phyloP scores from a whole-genome alignment of 805 yeast species.

The Nakazawaea peltata region DNA sequence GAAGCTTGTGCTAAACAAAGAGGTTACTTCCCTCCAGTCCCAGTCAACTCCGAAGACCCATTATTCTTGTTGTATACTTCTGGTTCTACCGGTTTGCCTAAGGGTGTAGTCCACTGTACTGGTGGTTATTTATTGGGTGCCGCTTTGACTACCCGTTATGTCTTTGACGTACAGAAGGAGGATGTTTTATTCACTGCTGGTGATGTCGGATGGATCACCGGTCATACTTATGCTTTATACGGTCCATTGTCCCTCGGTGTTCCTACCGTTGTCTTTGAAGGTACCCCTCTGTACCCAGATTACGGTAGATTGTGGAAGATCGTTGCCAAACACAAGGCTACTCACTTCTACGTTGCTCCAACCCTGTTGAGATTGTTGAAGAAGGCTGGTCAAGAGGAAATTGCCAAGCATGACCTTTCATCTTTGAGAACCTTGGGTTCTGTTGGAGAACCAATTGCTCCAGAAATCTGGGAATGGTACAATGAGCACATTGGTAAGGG shows the following conservation, averaged over 20 bases:
- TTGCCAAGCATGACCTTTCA: conserved; percentile 71
- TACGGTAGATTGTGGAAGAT: conserved; percentile 96
- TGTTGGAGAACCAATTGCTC: conserved; percentile 98
- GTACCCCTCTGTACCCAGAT: conserved; percentile 95
- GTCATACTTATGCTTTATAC: conserved; percentile 92
- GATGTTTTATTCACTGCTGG: conserved; percentile 95
- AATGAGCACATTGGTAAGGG: conserved; percentile 85
- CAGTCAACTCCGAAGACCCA: conserved; percentile 91
- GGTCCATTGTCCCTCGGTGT: conserved; percentile 90
- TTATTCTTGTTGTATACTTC: conserved; percentile 92
- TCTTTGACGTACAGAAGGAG: conserved; percentile 84
- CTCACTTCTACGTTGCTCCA: conserved; percentile 97
- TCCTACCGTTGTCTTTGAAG: conserved; percentile 89
- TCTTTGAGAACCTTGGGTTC: conserved; percentile 92
- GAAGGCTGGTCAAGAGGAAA: conserved; percentile 76
- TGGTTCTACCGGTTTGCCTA: conserved; percentile 97
- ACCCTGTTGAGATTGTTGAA: conserved; percentile 89
- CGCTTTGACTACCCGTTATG: conserved; percentile 82
- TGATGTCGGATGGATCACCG: conserved; percentile 99
- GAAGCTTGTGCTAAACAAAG: conserved; percentile 78
- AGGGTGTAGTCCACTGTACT: conserved; percentile 93
- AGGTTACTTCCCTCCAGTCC: conserved; percentile 78
- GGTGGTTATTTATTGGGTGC: conserved; percentile 95
- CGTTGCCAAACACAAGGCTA: conserved; percentile 82
- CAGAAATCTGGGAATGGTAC: conserved; percentile 99